Evolutionary conservation across 257 asterid genomes (phyloP).

Genomic region (Salvia miltiorrhiza): DNA sequence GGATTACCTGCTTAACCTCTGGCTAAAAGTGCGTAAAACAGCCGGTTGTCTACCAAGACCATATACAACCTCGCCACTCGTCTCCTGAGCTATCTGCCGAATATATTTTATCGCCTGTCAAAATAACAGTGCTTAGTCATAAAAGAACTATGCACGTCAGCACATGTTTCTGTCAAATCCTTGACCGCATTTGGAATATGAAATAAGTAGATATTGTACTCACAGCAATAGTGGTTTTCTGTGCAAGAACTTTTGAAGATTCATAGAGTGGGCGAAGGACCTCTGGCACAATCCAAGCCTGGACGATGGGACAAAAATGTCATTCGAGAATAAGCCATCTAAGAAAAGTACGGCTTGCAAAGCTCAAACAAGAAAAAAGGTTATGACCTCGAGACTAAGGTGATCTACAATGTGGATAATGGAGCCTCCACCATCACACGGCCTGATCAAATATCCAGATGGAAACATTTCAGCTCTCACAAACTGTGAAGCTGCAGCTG

Average conservation of each 20-base stretch:
- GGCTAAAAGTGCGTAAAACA: slow-evolving; percentile 91
- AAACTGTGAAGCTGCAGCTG: slow-evolving; percentile 76
- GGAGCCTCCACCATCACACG: slow-evolving; percentile 98
- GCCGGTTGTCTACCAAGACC: slow-evolving; percentile 97
- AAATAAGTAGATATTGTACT: slow-evolving; percentile 21
- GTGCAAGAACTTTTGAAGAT: slow-evolving; percentile 85
- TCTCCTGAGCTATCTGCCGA: slow-evolving; percentile 93
- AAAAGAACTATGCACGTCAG: neutral
- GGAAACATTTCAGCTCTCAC: slow-evolving; percentile 92
- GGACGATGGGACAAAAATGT: slow-evolving; percentile 15
- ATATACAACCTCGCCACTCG: slow-evolving; percentile 83
- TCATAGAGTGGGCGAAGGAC: slow-evolving; percentile 94
- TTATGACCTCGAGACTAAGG: slow-evolving; percentile 69
- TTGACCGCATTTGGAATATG: neutral
- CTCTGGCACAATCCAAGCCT: slow-evolving; percentile 99
- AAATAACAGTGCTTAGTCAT: neutral
- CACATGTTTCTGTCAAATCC: neutral
- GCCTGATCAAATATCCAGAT: slow-evolving; percentile 84
- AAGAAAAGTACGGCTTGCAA: neutral
- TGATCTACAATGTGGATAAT: slow-evolving; percentile 96
- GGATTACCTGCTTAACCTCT: slow-evolving; percentile 79
- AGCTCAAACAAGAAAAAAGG: neutral
- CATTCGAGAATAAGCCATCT: neutral
- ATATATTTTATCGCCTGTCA: slow-evolving; percentile 51
- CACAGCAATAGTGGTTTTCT: slow-evolving; percentile 86